Evolutionary conservation across 352 stramenopile genomes (phyloP).

Genomic region (Lagenidium sp.): DNA sequence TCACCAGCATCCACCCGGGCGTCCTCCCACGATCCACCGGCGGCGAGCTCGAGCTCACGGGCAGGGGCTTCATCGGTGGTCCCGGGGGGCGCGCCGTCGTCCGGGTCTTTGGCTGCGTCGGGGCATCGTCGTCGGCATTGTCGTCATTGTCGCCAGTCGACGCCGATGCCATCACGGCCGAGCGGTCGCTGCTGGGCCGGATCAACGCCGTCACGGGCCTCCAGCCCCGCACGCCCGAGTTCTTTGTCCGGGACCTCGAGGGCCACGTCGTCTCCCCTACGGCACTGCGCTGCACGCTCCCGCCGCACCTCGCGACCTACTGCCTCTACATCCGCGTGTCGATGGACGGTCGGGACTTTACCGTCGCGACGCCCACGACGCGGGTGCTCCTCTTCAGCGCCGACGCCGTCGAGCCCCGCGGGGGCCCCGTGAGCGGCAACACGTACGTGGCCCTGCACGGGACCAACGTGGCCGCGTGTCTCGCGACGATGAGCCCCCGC

Average conservation of each 20-base stretch:
- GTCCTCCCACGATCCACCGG: constrained; percentile 50
- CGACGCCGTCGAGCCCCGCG: constrained; percentile 33
- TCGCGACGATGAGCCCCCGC: no score
- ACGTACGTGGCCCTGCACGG: constrained; percentile 56
- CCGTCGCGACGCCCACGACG: constrained; percentile 16
- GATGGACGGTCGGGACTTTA: constrained; percentile 39
- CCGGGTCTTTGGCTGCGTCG: constrained; percentile 34
- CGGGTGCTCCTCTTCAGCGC: constrained; percentile 50
- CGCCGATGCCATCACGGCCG: no score
- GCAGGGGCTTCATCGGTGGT: constrained; percentile 36
- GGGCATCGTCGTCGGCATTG: not conserved
- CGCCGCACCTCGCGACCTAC: constrained; percentile 41
- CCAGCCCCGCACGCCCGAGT: constrained; percentile 16
- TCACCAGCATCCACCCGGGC: constrained; percentile 27
- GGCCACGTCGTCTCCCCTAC: constrained; percentile 28
- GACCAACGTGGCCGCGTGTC: constrained; percentile 48
- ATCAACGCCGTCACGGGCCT: constrained; percentile 25
- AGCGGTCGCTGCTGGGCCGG: constrained; percentile 3
- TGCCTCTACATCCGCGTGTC: constrained; percentile 57
- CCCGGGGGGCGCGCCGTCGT: constrained; percentile 14
- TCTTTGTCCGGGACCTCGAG: constrained; percentile 38
- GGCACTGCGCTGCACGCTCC: constrained; percentile 27
- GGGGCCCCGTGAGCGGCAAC: constrained; percentile 56
- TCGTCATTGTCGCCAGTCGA: no score
- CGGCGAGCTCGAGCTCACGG: constrained; percentile 34